A percentile compares a stretch with the other conserved stretches of the same genome.
Conservation (phyloP, 371 early-diverging fungal species). For the Mucor lusitanicus region DNA sequence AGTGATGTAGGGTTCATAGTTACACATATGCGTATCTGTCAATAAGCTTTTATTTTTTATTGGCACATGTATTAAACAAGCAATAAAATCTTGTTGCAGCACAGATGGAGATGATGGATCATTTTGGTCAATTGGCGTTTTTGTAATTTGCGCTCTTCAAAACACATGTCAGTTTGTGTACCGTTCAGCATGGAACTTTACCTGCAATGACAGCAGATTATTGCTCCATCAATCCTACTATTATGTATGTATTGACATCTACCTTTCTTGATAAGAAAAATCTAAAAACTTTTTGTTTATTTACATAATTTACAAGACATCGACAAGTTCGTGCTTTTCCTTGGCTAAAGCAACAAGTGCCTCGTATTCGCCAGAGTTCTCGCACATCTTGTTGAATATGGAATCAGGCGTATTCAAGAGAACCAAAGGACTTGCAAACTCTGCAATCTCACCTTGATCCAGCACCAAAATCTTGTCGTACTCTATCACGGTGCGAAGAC, state of each 20-base stretch:
- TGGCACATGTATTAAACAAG: constrained; percentile 9
- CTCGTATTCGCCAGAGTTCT: constrained; percentile 62
- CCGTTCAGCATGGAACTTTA: no score
- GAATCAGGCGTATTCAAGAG: constrained; percentile 53
- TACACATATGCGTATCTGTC: constrained; percentile 1
- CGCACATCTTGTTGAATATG: constrained; percentile 64
- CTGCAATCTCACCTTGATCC: constrained; percentile 40
- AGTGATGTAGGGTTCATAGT: not conserved
- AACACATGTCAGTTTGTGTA: no score
- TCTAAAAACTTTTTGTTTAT: not conserved
- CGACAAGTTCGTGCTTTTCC: constrained; percentile 32
- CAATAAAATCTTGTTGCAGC: not conserved
- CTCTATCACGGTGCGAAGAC: constrained; percentile 59
- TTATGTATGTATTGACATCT: no score
- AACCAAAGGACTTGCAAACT: constrained; percentile 44
- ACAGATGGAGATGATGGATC: not conserved
- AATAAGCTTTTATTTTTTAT: not conserved
- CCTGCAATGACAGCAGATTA: no score
- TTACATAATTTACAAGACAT: not conserved
- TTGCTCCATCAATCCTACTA: no score
- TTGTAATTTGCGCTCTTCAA: no score
- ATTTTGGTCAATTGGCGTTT: no score
- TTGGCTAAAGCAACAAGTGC: constrained; percentile 51
- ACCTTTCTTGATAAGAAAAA: no score
- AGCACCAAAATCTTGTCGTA: constrained; percentile 49